Conservation (phyloP, 176 grass and related monocot species). For the Ensete glaucum region DNA sequence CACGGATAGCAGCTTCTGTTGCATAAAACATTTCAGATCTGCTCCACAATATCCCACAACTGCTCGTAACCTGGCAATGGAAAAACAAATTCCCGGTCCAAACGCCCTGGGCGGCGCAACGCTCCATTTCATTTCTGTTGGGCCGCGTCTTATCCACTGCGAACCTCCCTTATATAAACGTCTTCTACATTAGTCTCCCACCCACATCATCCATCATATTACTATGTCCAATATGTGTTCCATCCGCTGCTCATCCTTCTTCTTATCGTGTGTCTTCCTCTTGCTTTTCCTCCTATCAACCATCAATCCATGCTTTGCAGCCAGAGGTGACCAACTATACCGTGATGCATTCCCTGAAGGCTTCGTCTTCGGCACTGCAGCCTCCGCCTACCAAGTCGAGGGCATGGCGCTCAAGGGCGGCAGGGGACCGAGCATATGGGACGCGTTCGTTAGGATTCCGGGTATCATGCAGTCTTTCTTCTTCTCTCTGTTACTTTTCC, state of each 20-base stretch:
- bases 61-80: constrained; percentile 91
- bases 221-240: no score
- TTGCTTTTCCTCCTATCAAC: no score
- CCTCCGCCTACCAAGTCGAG: constrained; percentile 34
- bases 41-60: constrained; percentile 98
- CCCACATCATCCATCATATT: no score
- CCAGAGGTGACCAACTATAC: no score
- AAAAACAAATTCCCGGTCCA: constrained; percentile 96
- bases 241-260: no score
- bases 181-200: no score
- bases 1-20: constrained; percentile 91
- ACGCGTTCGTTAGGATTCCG: constrained; percentile 48
- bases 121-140: constrained; percentile 99
- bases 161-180: no score
- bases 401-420: constrained; percentile 28
- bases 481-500: no score
- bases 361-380: constrained; percentile 28
- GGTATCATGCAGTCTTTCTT: constrained; percentile 14
- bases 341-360: constrained; percentile 19
- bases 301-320: no score
- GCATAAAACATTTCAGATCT: constrained; percentile 91
- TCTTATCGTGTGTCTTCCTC: no score
- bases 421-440: constrained; percentile 47
- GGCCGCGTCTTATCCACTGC: background rate
- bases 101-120: constrained; percentile 87